Evolutionary conservation across 805 yeast genomes (phyloP).

Genomic region (Candida ortonii): DNA sequence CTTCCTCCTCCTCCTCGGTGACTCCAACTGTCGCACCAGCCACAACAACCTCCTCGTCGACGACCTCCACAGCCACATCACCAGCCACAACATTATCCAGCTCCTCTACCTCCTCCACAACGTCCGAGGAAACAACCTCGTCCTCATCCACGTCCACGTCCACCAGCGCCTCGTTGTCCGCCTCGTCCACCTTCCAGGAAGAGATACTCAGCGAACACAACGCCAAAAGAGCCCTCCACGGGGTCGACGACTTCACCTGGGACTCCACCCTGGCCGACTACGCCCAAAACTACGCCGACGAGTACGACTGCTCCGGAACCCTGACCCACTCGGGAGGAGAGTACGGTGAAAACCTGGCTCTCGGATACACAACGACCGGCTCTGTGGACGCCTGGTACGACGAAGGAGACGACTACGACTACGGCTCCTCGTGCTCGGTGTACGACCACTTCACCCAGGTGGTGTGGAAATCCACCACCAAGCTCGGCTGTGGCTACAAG

Average conservation of each 20-base stretch:
- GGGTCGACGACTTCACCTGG: constrained; percentile 56
- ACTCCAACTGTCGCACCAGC: constrained; percentile 11
- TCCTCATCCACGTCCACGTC: constrained; percentile 19
- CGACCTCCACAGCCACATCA: constrained; percentile 18
- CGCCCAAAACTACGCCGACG: constrained; percentile 59
- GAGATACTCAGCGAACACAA: constrained; percentile 61
- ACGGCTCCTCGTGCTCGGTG: constrained; percentile 47
- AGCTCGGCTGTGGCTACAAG: constrained; percentile 65
- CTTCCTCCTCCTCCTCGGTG: constrained; percentile 10
- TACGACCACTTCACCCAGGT: constrained; percentile 71
- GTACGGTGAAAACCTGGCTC: constrained; percentile 78
- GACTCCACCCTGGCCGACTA: constrained; percentile 45
- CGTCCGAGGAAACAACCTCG: constrained; percentile 21
- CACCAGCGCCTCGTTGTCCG: constrained; percentile 16
- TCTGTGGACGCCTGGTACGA: constrained; percentile 71
- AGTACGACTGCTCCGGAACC: constrained; percentile 56
- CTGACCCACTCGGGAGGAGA: constrained; percentile 62
- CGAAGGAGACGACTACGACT: constrained; percentile 59
- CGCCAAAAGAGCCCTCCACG: constrained; percentile 52
- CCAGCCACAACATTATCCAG: constrained; percentile 17
- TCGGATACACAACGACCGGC: constrained; percentile 56
- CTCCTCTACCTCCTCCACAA: constrained; percentile 17
- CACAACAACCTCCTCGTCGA: constrained; percentile 14
- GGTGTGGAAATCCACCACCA: constrained; percentile 60
- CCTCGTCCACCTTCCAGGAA: constrained; percentile 21